Base-by-base conservation (phyloP, 139 green algal genomes). In the Chlamydomonas applanata region DNA sequence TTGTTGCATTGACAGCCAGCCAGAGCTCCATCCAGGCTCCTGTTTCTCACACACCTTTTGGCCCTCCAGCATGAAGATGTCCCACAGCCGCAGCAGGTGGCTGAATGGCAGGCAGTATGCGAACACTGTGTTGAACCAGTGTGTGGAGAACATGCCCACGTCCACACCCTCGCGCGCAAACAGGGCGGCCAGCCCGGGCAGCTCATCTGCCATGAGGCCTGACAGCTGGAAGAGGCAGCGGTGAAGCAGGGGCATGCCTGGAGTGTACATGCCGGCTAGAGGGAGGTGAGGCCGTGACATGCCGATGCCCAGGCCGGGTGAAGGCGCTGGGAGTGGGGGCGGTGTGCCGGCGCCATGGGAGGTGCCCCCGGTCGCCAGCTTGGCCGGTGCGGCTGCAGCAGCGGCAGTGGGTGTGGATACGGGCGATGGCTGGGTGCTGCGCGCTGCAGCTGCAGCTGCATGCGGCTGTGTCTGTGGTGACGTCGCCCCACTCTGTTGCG, bases 121-220 rank as follows among this genome's bases (percentile, higher is more conserved):
- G 77, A 93, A 97, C 4, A 94, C 72, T 25, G 92, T 97, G 77
- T 95, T 93, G 85, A 97, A 97, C 92, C 92, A 97, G 81, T 96
- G 88, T 27, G 79, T 89, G 75, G 82, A 90, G 75, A 87, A 97
- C 88, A 97, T 93, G 68, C 57, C 83, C 0, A 86, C 82, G 22
- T 84, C 79, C 32, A 92, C 75, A 13, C 80, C 85, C 79, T 89
- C 75, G n/a, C 72, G 49, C 56, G 76, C 56, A 62, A 97, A 54
- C 74, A 91, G 88, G 4, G 34, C 46, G 1, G 67, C 78, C 66
- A 97, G 78, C 33, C 46, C 30, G 3, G 59, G 59, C n/a, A 70
- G n/a, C 32, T 70, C 63, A 32, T 70, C 63, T 3, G 14, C 29
- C 29, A 79, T 67, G 5, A 82, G 49, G 40, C 53, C 20, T 0